Conservation (phyloP, 1,284 basidiomycete genomes). For the Uromyces viciae-fabae region DNA sequence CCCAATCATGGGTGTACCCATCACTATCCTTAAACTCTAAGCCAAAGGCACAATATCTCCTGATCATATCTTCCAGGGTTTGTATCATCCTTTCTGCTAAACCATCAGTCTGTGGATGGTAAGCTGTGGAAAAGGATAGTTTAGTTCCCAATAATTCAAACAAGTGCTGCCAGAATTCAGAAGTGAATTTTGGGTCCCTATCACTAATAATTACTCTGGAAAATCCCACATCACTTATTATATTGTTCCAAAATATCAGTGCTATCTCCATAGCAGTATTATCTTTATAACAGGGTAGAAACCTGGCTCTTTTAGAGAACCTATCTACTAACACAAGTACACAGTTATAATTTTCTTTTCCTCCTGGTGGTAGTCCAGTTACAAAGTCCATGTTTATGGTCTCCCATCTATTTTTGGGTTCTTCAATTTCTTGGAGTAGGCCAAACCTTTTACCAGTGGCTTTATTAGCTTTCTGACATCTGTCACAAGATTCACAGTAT, state of each 20-base stretch:
- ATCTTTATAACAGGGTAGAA: slow-evolving; percentile 16
- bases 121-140: background rate
- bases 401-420: background rate
- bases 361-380: background rate
- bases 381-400: background rate
- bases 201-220: slow-evolving; percentile 58
- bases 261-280: background rate
- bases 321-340: background rate
- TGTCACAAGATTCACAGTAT: background rate
- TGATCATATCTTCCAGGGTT: slow-evolving; percentile 19
- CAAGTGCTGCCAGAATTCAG: slow-evolving; percentile 57
- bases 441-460: background rate
- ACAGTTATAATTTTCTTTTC: background rate
- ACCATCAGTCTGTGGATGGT: background rate
- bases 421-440: background rate
- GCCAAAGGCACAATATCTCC: background rate
- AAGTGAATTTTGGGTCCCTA: slow-evolving; percentile 57
- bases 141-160: slow-evolving; percentile 54
- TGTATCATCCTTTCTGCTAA: background rate
- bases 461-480: slow-evolving; percentile 3
- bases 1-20: slow-evolving; percentile 6
- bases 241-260: background rate
- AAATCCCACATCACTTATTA: slow-evolving; percentile 51
- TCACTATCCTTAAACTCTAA: background rate
- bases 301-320: background rate